Evolutionary conservation across 805 yeast genomes (phyloP).

Genomic region (Kregervanrija fluxuum): DNA sequence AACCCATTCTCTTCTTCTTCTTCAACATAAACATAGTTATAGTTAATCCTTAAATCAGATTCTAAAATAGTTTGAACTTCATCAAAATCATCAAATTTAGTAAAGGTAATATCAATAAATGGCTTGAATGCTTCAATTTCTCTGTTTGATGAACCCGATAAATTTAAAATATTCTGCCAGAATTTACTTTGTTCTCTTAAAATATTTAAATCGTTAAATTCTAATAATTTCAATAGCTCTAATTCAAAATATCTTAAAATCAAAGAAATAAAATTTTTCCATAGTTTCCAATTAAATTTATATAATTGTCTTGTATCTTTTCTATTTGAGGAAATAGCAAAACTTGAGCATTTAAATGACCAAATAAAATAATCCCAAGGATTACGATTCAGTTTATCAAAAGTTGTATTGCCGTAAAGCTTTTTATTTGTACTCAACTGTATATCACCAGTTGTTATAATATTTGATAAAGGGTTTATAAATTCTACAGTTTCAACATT

Average conservation of each 20-base stretch:
- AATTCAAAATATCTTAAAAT: background rate
- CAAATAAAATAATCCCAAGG: slow-evolving; percentile 6
- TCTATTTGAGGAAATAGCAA: no score
- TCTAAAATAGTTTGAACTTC: slow-evolving; percentile 2
- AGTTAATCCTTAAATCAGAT: background rate
- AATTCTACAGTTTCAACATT: no score
- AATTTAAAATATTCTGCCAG: no score
- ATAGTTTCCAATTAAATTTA: background rate
- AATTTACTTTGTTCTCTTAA: no score
- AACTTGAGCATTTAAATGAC: slow-evolving; percentile 2
- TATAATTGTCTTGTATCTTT: background rate
- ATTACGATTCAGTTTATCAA: slow-evolving; percentile 1
- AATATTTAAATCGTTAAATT: no score
- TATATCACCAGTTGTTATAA: background rate
- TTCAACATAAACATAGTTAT: background rate
- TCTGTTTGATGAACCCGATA: no score
- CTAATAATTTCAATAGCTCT: background rate
- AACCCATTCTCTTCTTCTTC: no score
- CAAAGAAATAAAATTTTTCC: slow-evolving; percentile 2
- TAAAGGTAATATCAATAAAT: no score
- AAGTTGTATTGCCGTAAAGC: slow-evolving; percentile 2
- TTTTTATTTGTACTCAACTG: slow-evolving; percentile 1
- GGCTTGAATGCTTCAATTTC: no score
- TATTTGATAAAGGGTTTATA: no score
- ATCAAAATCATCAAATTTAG: background rate